Conservation (phyloP, 768 basidiomycete genomes). For the Flagelloscypha sp. region DNA sequence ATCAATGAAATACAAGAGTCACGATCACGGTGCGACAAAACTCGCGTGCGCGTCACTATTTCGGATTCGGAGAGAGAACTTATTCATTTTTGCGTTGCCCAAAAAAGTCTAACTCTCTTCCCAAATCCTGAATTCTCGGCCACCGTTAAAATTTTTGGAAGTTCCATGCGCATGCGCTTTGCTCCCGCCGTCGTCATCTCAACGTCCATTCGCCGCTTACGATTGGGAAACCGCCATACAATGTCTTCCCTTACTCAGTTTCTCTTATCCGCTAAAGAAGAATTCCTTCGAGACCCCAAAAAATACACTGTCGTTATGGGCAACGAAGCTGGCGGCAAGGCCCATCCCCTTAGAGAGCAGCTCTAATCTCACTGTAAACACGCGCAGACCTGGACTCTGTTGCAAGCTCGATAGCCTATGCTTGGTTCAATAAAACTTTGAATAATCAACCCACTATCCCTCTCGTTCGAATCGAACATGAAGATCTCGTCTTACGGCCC, state of each 20-base stretch:
- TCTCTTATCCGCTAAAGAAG: conserved; percentile 40
- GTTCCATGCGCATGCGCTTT: too few relatives aligned
- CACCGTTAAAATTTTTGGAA: too few relatives aligned
- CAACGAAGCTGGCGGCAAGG: conserved; percentile 90
- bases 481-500: conserved; percentile 70
- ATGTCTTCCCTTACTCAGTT: conserved; percentile 28
- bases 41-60: too few relatives aligned
- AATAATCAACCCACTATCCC: conserved; percentile 54
- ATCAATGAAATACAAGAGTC: too few relatives aligned
- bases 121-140: too few relatives aligned
- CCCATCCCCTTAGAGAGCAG: conserved; percentile 1
- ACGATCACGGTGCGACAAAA: too few relatives aligned
- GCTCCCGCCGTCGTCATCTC: too few relatives aligned
- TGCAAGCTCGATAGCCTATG: conserved; percentile 78
- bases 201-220: too few relatives aligned
- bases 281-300: conserved; percentile 50
- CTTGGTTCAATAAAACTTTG: conserved; percentile 62
- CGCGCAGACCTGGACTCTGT: conserved; percentile 79
- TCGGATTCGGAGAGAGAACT: too few relatives aligned
- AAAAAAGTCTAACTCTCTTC: too few relatives aligned
- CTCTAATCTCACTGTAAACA: conserved; percentile 1
- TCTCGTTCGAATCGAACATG: conserved; percentile 57
- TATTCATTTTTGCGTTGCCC: too few relatives aligned
- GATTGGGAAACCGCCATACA: too few relatives aligned
- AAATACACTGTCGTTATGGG: conserved; percentile 89